Percentiles rank a stretch among this genome's conserved stretches.
These are phyloP conservation scores for Scytalidium lignicola DNA, from an alignment of 2,329 filamentous ascomycete genomes.

Conservation along the genomic window DNA sequence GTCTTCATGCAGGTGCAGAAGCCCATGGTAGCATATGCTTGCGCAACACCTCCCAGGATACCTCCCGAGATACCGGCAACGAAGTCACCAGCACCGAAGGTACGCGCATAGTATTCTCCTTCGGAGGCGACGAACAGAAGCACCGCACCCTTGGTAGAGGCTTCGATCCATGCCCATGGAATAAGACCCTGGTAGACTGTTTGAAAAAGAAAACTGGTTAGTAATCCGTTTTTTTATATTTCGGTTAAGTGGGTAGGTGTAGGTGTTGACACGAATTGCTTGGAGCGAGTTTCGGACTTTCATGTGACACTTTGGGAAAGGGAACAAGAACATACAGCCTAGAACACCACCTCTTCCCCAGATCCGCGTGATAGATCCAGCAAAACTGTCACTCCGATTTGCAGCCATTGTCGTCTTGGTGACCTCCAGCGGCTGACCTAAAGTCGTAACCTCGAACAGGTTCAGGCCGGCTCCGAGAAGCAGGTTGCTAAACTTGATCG, in stretches of 20 bases:
- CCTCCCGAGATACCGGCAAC: slow-evolving; percentile 83
- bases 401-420: slow-evolving; percentile 99
- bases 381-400: slow-evolving; percentile 85
- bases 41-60: slow-evolving; percentile 89
- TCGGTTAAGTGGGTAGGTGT: background rate
- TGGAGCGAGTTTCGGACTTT: background rate
- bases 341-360: slow-evolving; percentile 91
- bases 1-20: slow-evolving; percentile 99
- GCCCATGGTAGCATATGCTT: slow-evolving; percentile 99
- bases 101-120: slow-evolving; percentile 89
- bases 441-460: slow-evolving; percentile 46
- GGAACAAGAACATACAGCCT: slow-evolving; percentile 67
- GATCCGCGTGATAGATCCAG: slow-evolving; percentile 74
- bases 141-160: slow-evolving; percentile 97
- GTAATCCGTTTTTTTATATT: slow-evolving; percentile 9
- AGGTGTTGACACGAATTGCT: background rate
- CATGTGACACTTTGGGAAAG: background rate
- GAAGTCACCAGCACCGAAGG: slow-evolving; percentile 80
- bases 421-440: slow-evolving; percentile 85
- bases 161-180: slow-evolving; percentile 99
- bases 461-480: slow-evolving; percentile 45
- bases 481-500: slow-evolving; percentile 99
- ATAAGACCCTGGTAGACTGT: slow-evolving; percentile 99
- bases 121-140: slow-evolving; percentile 98
- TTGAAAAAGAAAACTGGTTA: slow-evolving; percentile 18